A percentile compares a stretch with the other conserved stretches of the same genome.
Conservation (phyloP, 306 rosid species). For the Sicyos edulis region DNA sequence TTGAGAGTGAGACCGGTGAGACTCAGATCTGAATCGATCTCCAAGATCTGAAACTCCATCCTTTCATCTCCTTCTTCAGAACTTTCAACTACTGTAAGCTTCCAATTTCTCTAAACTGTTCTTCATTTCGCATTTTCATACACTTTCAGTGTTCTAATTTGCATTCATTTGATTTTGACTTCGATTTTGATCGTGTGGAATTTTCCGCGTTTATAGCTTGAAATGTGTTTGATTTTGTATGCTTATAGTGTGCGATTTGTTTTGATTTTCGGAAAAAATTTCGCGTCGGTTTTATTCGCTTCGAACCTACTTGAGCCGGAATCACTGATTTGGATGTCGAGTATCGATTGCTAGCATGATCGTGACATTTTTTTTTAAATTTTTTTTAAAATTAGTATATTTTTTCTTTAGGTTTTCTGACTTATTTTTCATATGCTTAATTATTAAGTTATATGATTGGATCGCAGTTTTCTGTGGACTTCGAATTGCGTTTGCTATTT, state of each 20-base stretch:
- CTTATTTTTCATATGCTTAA: neutral
- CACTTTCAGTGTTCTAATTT: neutral
- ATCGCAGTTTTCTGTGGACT: neutral
- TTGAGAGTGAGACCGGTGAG: neutral
- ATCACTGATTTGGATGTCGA: neutral
- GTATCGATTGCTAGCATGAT: neutral
- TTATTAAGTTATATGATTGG: neutral
- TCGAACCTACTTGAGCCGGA: neutral
- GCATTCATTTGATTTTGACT: neutral
- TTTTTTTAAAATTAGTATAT: too few species aligned
- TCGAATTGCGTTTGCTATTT: neutral
- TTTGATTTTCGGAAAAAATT: neutral
- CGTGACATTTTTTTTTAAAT: neutral
- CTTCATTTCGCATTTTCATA: neutral
- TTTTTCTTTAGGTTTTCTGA: neutral
- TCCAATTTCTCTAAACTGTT: neutral
- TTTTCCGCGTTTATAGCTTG: neutral
- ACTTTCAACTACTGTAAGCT: neutral
- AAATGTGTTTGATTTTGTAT: neutral
- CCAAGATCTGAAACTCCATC: neutral
- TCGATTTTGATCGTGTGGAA: neutral
- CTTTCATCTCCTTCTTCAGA: neutral
- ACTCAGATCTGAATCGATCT: slow-evolving; percentile 11
- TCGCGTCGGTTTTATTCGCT: neutral
- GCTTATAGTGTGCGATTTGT: neutral